Evolutionary conservation across 176 grass and related monocot genomes (phyloP).

Genomic region (Elymus sibiricus): DNA sequence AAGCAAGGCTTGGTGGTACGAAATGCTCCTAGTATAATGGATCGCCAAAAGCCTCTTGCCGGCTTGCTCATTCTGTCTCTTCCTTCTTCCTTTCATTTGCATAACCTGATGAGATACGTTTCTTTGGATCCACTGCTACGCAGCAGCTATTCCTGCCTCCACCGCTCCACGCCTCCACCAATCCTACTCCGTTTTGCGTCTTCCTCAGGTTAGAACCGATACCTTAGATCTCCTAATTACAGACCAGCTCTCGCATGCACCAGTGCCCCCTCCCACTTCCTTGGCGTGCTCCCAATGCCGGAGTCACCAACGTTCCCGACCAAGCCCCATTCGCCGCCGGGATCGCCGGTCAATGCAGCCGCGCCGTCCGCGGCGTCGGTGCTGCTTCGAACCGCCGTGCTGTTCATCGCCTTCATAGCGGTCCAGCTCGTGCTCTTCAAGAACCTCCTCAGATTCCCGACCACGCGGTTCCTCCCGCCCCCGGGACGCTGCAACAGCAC

Average conservation of each 20-base stretch:
- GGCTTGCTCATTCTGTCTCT: not conserved
- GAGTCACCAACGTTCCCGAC: constrained; percentile 24
- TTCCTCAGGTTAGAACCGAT: not conserved
- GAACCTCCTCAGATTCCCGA: constrained; percentile 11
- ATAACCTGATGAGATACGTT: not conserved
- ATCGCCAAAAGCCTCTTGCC: not conserved
- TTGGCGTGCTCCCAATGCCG: constrained; percentile 25
- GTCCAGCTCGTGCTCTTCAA: constrained; percentile 67
- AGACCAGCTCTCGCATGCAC: constrained; percentile 7
- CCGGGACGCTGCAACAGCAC: constrained; percentile 19
- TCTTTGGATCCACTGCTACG: not conserved
- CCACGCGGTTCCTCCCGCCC: constrained; percentile 37
- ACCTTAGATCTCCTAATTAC: not conserved
- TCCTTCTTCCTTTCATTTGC: not conserved
- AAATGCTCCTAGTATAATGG: not conserved
- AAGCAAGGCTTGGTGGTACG: not conserved
- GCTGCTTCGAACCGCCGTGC: constrained; percentile 27
- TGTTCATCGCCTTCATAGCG: constrained; percentile 37
- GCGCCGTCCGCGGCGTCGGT: not conserved
- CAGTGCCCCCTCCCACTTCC: not conserved
- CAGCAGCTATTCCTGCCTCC: not conserved
- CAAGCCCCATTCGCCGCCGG: constrained; percentile 16
- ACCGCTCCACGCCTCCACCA: constrained; percentile 1
- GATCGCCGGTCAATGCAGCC: constrained; percentile 27
- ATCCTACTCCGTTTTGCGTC: not conserved